A percentile compares a stretch with the other conserved stretches of the same genome.
Evolutionary conservation across 768 basidiomycete genomes (phyloP).

Genomic region (Leccinum obscurum): DNA sequence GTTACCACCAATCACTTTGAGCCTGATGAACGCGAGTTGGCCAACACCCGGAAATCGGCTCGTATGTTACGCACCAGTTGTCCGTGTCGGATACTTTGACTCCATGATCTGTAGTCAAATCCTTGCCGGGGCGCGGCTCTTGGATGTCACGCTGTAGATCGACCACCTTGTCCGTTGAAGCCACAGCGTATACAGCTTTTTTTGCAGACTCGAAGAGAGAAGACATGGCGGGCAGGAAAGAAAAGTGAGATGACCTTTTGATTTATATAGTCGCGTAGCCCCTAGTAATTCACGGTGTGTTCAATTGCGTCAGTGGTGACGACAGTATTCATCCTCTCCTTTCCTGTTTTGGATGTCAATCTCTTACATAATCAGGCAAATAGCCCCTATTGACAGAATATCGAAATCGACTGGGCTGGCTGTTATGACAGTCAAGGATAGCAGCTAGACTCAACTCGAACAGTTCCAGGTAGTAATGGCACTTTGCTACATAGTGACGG

Average conservation of each 20-base stretch:
- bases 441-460: too few species aligned
- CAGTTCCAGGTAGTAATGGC: too few species aligned
- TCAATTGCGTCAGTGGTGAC: conserved; percentile 27
- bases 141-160: conserved; percentile 31
- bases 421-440: too few species aligned
- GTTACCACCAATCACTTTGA: conserved; percentile 45
- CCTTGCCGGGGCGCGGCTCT: conserved; percentile 9
- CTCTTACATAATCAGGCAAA: neutral
- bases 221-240: conserved; percentile 11
- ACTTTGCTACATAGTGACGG: too few species aligned
- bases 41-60: conserved; percentile 3
- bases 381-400: neutral
- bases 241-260: too few species aligned
- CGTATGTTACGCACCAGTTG: conserved; percentile 47
- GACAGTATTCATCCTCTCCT: neutral
- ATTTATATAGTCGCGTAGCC: conserved; percentile 6
- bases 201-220: conserved; percentile 17
- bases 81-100: conserved; percentile 61
- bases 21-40: conserved; percentile 39
- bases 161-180: conserved; percentile 20
- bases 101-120: conserved; percentile 63
- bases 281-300: conserved; percentile 7
- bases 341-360: neutral
- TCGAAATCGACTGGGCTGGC: neutral
- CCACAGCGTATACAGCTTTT: conserved; percentile 7